These are phyloP conservation scores for Ceratocystiopsis sp. DNA, from an alignment of 2,329 filamentous ascomycete genomes.

Conservation along the genomic window DNA sequence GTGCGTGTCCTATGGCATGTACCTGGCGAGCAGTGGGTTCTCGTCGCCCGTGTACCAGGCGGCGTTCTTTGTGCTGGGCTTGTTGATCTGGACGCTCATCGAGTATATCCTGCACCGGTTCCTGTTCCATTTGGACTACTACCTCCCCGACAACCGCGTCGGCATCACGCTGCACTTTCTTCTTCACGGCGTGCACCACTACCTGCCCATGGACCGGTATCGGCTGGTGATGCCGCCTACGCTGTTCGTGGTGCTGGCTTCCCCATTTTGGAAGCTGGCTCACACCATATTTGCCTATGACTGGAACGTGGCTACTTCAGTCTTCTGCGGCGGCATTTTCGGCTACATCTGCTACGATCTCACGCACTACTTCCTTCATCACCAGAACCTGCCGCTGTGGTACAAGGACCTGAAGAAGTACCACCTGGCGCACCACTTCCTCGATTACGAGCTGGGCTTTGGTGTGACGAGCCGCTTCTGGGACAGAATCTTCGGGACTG, in stretches of 20 bases:
- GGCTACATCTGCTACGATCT: slow-evolving; percentile 94
- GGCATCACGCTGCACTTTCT: slow-evolving; percentile 78
- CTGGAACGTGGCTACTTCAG: slow-evolving; percentile 64
- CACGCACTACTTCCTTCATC: slow-evolving; percentile 97
- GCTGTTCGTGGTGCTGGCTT: slow-evolving; percentile 66
- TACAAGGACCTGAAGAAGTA: slow-evolving; percentile 94
- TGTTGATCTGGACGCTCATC: slow-evolving; percentile 73
- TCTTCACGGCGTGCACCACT: slow-evolving; percentile 93
- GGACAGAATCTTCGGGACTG: slow-evolving; percentile 83
- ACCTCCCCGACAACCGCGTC: slow-evolving; percentile 76
- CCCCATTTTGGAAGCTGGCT: slow-evolving; percentile 84
- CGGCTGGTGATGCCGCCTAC: slow-evolving; percentile 93
- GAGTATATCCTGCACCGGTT: slow-evolving; percentile 84
- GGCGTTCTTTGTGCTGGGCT: slow-evolving; percentile 50
- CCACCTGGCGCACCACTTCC: slow-evolving; percentile 91
- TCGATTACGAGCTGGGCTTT: slow-evolving; percentile 94
- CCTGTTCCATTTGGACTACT: slow-evolving; percentile 87
- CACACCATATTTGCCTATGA: slow-evolving; percentile 68
- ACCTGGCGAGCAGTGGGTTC: slow-evolving; percentile 46
- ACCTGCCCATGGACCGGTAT: slow-evolving; percentile 97
- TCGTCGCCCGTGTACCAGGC: slow-evolving; percentile 27
- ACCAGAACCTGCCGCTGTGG: slow-evolving; percentile 77
- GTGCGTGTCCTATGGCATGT: slow-evolving; percentile 55
- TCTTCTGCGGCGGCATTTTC: slow-evolving; percentile 82
- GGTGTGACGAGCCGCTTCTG: slow-evolving; percentile 94